Conservation (phyloP, 495 filamentous ascomycete species). For the Pseudomonodictys pantanalensis region DNA sequence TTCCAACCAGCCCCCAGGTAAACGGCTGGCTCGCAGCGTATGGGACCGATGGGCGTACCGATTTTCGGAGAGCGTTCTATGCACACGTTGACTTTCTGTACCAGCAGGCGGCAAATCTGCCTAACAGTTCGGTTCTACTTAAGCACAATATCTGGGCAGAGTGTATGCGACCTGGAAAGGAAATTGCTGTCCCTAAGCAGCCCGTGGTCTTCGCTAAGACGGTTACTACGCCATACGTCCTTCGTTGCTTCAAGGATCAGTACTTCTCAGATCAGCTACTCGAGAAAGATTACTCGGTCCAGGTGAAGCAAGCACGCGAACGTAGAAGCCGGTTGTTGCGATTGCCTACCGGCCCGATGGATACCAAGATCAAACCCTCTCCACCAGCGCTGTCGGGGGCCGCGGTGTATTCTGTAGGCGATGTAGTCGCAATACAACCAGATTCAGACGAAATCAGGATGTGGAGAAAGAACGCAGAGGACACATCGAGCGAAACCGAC, state of each 20-base stretch:
- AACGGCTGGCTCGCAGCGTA: conserved; percentile 51
- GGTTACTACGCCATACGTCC: conserved; percentile 65
- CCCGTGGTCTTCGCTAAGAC: conserved; percentile 43
- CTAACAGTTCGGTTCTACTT: conserved; percentile 12
- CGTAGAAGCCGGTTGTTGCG: conserved; percentile 1
- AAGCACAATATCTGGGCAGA: conserved; percentile 50
- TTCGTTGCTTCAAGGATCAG: conserved; percentile 61
- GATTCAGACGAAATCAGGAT: conserved; percentile 45
- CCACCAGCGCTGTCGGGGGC: conserved; percentile 18
- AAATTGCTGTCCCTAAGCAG: conserved; percentile 26
- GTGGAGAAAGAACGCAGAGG: conserved; percentile 51
- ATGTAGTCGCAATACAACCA: conserved; percentile 49
- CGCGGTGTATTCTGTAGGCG: conserved; percentile 44
- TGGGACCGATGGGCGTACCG: conserved; percentile 42
- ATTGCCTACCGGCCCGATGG: neutral
- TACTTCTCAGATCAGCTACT: conserved; percentile 53
- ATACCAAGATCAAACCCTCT: neutral
- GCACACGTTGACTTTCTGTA: conserved; percentile 61
- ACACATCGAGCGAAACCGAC: conserved; percentile 14
- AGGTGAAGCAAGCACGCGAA: neutral
- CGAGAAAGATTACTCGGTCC: neutral
- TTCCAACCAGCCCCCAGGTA: conserved; percentile 43
- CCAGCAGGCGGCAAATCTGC: conserved; percentile 48
- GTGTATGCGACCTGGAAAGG: conserved; percentile 37
- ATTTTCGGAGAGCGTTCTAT: conserved; percentile 57